phyloP scores from a whole-genome alignment of 371 early-diverging fungal species.

The Apophysomyces trapeziformis region DNA sequence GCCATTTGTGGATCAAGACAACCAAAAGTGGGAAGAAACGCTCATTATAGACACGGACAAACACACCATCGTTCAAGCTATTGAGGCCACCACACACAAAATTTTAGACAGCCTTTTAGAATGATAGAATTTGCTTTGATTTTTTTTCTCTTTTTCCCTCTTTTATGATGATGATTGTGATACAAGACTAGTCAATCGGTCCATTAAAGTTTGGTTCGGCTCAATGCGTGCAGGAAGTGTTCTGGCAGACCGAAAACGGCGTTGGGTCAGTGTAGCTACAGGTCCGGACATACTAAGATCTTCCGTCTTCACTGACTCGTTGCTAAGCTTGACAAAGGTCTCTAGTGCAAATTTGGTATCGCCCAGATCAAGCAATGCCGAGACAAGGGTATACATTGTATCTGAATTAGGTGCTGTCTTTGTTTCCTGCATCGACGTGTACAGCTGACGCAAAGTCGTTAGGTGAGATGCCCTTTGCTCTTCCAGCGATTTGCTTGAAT shows the following conservation, averaged over 20 bases:
- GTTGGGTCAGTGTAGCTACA: constrained; percentile 25
- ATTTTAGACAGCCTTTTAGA: neutral
- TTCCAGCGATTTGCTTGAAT: neutral
- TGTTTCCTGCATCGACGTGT: constrained; percentile 29
- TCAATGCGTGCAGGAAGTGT: constrained; percentile 27
- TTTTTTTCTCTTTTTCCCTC: neutral
- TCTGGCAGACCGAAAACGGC: constrained; percentile 11
- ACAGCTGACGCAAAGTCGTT: constrained; percentile 25
- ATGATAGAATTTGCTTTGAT: neutral
- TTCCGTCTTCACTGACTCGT: constrained; percentile 12
- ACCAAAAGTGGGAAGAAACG: neutral
- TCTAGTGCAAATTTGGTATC: constrained; percentile 50
- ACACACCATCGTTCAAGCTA: neutral
- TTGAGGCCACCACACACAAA: neutral
- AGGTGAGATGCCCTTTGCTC: neutral
- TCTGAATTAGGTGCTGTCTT: constrained; percentile 45
- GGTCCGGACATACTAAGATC: constrained; percentile 15
- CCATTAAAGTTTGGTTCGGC: constrained; percentile 33
- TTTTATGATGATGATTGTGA: constrained; percentile 14
- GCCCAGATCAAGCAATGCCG: constrained; percentile 59
- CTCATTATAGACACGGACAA: neutral
- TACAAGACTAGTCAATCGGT: constrained; percentile 33
- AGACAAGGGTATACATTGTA: constrained; percentile 56
- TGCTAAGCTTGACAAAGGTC: constrained; percentile 48
- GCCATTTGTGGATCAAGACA: constrained; percentile 18